Evolutionary conservation across 768 basidiomycete species (phyloP), one percentile per base, ranked within the genome.

Genomic region (Neoboletus brunneissimus): DNA sequence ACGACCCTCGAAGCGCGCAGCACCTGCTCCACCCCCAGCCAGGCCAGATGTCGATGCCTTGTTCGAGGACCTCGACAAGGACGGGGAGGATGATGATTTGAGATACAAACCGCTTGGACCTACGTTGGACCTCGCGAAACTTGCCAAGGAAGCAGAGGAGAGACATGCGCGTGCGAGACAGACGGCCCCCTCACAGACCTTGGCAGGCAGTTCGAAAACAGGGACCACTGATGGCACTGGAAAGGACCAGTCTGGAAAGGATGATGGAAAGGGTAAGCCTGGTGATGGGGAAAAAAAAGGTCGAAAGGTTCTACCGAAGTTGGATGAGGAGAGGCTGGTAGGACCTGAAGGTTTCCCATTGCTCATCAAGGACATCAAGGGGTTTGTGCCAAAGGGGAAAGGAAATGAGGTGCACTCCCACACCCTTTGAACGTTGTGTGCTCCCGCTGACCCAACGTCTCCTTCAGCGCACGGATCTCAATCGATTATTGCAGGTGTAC

Each of bases 351-450:
- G 97, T 1, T 88, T 99, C 63, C 92, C 91, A 2, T 79, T 81
- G 47, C 78, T 99, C 43, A 81, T 93, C 49, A 79, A 87, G 55
- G 82, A 87, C 51, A 80, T 87, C 27, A 92, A 91, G 73, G 75
- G 81, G 55, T 91, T 96, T 73, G 87, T 82, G 61, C 78, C 85
- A 18, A 88, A 85, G 63, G 95, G 94, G 8, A 98, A 97, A 69
- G 95, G 95, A 0, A 85, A 92, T 64, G 97, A 99, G 81, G 96
- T 93, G 72, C 38, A 49, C 23, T 44, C 32, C 23, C 34, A 49
- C 37, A 53, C 50, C 27, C n/a, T 18, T 53, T 25, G 44, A 11
- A 2, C n/a, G 12, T 12, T 29, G 38, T 35, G 20, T 25, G 43
- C 48, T 31, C 25, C 5, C 0, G n/a, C 37, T 64, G 56, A 65